These are phyloP conservation scores for Echeveria elegans DNA, from an alignment of 164 flowering plant species.

Conservation along the genomic window DNA sequence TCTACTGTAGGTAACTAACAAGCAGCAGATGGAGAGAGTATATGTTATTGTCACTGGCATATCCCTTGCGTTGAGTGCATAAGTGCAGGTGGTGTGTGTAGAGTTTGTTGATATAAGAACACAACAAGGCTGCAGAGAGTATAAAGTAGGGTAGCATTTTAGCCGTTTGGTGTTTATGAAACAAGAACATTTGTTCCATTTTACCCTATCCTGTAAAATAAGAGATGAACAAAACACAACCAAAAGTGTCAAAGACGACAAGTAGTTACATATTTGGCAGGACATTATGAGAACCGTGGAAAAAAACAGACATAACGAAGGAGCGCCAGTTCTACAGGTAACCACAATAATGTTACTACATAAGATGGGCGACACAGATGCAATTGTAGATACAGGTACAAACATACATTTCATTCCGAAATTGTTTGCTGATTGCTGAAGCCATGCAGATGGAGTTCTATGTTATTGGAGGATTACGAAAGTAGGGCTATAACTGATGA, in stretches of 20 bases:
- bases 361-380: background rate
- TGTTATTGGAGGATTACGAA: background rate
- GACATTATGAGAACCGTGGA: no score
- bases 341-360: background rate
- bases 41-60: no score
- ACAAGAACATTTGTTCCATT: background rate
- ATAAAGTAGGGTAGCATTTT: background rate
- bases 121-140: background rate
- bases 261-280: no score
- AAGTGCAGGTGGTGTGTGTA: no score
- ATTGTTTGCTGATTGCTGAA: background rate
- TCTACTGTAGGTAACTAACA: background rate
- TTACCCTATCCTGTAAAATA: background rate
- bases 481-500: background rate
- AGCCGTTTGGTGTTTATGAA: background rate
- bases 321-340: background rate
- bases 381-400: background rate
- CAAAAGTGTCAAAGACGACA: no score
- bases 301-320: no score
- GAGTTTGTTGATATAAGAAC: background rate
- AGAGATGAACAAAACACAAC: background rate
- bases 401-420: background rate
- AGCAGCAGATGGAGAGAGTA: background rate
- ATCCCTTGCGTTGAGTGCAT: no score
- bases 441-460: no score